Percentiles rank a stretch among this genome's conserved stretches.
Conservation (phyloP, 768 basidiomycete species). For the Boletus sp. region DNA sequence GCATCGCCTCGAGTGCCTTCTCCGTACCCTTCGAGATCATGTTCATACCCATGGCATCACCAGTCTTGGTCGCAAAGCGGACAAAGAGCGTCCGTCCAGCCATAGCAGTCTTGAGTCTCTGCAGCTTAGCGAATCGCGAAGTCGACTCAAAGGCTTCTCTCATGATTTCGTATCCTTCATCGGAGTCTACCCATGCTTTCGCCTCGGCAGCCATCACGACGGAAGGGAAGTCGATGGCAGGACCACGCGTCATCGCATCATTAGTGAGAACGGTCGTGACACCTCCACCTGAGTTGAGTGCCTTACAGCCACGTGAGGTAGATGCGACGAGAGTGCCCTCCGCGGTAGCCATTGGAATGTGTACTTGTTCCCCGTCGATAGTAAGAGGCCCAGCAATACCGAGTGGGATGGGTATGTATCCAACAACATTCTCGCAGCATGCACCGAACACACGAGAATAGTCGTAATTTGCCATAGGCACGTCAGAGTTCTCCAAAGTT, state of each 20-base stretch:
- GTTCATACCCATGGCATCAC: slow-evolving; percentile 99
- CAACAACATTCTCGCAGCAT: slow-evolving; percentile 98
- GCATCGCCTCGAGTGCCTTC: slow-evolving; percentile 81
- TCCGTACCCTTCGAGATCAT: slow-evolving; percentile 99
- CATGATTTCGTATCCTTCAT: slow-evolving; percentile 72
- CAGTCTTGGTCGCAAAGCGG: slow-evolving; percentile 90
- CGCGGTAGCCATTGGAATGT: slow-evolving; percentile 99
- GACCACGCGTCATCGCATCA: slow-evolving; percentile 98
- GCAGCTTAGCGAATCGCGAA: slow-evolving; percentile 85
- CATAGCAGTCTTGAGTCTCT: slow-evolving; percentile 81
- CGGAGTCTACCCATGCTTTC: slow-evolving; percentile 82
- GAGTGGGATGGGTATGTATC: slow-evolving; percentile 93
- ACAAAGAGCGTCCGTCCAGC: slow-evolving; percentile 93
- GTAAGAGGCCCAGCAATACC: slow-evolving; percentile 95
- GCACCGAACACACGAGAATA: slow-evolving; percentile 93
- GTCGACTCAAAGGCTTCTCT: slow-evolving; percentile 91
- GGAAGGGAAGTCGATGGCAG: slow-evolving; percentile 93
- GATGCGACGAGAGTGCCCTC: slow-evolving; percentile 98
- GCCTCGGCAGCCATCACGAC: slow-evolving; percentile 78
- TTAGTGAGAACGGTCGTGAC: slow-evolving; percentile 89
- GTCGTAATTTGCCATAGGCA: slow-evolving; percentile 86
- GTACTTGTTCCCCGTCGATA: slow-evolving; percentile 79
- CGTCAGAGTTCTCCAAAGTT: slow-evolving; percentile 76
- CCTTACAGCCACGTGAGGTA: slow-evolving; percentile 96
- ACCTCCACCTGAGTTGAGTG: slow-evolving; percentile 93